These are phyloP conservation scores for Debaryomyces hansenii DNA, from an alignment of 805 yeast genomes.

Conservation along the genomic window DNA sequence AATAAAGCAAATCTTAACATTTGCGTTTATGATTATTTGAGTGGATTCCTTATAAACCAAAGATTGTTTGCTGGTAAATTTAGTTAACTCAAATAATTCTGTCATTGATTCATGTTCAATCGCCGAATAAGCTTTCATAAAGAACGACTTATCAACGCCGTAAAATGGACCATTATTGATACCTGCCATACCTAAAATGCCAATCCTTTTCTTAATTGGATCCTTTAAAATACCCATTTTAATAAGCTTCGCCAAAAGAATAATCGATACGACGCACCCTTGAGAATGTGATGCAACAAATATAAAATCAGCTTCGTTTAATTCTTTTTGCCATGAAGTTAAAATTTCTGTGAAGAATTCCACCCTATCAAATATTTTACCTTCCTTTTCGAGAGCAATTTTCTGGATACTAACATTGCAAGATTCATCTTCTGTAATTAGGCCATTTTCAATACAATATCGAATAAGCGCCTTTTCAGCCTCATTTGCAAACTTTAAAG, in stretches of 20 bases:
- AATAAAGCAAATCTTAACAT: constrained; percentile 76
- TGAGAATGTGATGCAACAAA: constrained; percentile 94
- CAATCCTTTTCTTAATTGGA: constrained; percentile 49
- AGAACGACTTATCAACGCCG: constrained; percentile 80
- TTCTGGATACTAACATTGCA: constrained; percentile 63
- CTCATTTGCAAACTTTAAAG: constrained; percentile 83
- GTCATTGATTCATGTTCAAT: constrained; percentile 84
- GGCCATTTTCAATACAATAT: constrained; percentile 50
- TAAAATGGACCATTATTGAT: constrained; percentile 91
- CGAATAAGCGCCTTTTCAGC: constrained; percentile 76
- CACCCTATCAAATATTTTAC: constrained; percentile 83
- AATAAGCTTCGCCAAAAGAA: constrained; percentile 70
- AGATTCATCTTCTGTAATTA: constrained; percentile 32
- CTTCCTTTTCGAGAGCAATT: constrained; percentile 92
- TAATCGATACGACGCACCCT: constrained; percentile 89
- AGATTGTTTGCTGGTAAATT: constrained; percentile 70
- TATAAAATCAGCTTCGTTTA: constrained; percentile 75
- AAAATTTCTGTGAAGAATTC: constrained; percentile 74
- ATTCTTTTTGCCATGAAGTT: constrained; percentile 60
- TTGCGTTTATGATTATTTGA: constrained; percentile 60
- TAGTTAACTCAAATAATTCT: constrained; percentile 88
- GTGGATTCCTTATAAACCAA: constrained; percentile 67
- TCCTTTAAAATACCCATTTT: constrained; percentile 49
- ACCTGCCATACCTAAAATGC: constrained; percentile 93
- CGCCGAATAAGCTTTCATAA: constrained; percentile 85